These are phyloP conservation scores for Megacollybia platyphylla DNA, from an alignment of 1,284 basidiomycete species.

Conservation along the genomic window DNA sequence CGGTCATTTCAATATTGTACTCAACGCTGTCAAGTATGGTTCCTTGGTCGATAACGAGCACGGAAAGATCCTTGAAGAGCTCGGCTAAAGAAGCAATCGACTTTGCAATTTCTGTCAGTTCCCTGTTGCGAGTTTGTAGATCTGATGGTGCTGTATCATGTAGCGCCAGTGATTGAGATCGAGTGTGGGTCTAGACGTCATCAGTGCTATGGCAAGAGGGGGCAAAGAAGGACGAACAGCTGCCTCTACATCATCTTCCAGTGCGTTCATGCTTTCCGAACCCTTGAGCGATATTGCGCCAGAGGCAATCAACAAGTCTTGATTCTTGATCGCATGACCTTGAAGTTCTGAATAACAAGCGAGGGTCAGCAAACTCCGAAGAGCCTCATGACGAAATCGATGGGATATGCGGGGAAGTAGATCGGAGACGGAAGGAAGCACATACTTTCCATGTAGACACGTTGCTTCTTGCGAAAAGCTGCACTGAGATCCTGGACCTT, in stretches of 20 bases:
- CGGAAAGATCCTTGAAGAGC: conserved; percentile 90
- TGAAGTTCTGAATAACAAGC: conserved; percentile 54
- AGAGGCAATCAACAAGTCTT: conserved; percentile 79
- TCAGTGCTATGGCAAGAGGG: conserved; percentile 3
- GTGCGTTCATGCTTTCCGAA: conserved; percentile 65
- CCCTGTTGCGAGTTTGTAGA: conserved; percentile 57
- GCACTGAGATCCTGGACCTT: conserved; percentile 90
- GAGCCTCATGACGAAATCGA: conserved; percentile 11
- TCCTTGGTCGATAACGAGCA: conserved; percentile 95
- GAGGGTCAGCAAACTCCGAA: conserved; percentile 8
- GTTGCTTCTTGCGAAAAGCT: conserved; percentile 94
- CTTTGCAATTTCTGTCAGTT: conserved; percentile 85
- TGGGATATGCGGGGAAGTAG: conserved; percentile 9
- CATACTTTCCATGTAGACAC: conserved; percentile 95
- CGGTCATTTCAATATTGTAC: conserved; percentile 93
- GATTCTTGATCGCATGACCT: conserved; percentile 90
- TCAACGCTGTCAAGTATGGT: conserved; percentile 94
- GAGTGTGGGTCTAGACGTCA: conserved; percentile 23
- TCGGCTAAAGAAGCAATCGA: conserved; percentile 88
- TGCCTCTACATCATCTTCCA: conserved; percentile 79
- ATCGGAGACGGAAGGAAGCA: conserved; percentile 13
- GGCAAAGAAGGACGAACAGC: conserved; percentile 29
- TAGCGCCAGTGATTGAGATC: conserved; percentile 19
- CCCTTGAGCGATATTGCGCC: conserved; percentile 75
- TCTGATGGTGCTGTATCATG: conserved; percentile 28